Evolutionary conservation across 1,139 yeast species (phyloP).

Genomic region (Yamadazyma membranifaciens): DNA sequence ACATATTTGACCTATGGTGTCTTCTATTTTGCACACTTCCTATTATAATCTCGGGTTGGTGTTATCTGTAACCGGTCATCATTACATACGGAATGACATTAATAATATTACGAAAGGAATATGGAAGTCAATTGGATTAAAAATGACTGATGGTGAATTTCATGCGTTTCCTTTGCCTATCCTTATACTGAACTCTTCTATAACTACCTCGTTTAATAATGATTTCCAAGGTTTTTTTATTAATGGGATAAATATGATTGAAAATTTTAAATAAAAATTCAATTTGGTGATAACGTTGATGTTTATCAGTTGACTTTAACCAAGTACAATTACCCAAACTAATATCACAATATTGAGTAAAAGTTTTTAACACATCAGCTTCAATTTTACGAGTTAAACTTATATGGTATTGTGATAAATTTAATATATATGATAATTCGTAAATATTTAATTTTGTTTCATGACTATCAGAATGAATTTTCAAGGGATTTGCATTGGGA

Average conservation of each 20-base stretch:
- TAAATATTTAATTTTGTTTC: constrained; percentile 25
- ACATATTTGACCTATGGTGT: no score
- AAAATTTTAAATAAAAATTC: constrained; percentile 49
- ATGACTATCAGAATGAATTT: constrained; percentile 8
- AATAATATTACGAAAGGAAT: no score
- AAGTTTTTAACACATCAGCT: constrained; percentile 53
- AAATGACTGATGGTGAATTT: no score
- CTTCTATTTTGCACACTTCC: no score
- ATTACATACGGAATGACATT: no score
- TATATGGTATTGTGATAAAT: constrained; percentile 18
- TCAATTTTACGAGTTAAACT: constrained; percentile 36
- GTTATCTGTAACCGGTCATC: no score
- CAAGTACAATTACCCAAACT: constrained; percentile 75
- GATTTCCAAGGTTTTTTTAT: constrained; percentile 56
- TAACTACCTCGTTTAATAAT: constrained; percentile 78
- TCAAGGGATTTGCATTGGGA: not conserved
- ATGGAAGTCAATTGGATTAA: no score
- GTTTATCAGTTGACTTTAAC: constrained; percentile 69
- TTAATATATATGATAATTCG: constrained; percentile 26
- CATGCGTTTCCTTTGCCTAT: constrained; percentile 2
- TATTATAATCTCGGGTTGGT: no score
- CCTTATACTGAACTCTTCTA: constrained; percentile 60
- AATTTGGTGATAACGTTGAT: constrained; percentile 49
- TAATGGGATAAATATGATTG: constrained; percentile 39
- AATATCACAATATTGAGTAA: constrained; percentile 59